Conservation (phyloP, 352 stramenopile species). For the Pythium biforme region DNA sequence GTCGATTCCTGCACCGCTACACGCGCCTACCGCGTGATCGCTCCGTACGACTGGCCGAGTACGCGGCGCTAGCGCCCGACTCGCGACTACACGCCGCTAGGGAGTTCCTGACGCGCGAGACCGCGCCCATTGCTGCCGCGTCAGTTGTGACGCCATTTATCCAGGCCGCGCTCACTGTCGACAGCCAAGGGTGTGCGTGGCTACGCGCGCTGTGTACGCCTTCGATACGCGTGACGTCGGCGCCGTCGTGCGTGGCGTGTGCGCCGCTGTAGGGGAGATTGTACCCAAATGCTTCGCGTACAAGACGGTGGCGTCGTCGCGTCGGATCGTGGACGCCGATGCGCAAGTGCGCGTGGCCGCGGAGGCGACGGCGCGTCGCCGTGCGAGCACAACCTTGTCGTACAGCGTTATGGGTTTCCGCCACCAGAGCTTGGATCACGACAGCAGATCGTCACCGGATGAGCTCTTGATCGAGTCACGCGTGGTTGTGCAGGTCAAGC, state of each 20-base stretch:
- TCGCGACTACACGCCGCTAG: too few relatives aligned
- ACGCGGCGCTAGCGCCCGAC: too few relatives aligned
- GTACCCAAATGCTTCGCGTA: slow-evolving; percentile 27
- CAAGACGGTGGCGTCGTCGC: slow-evolving; percentile 15
- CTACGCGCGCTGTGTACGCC: slow-evolving; percentile 29
- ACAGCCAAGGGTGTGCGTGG: too few relatives aligned
- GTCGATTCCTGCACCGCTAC: slow-evolving; percentile 7
- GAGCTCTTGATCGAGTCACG: too few relatives aligned
- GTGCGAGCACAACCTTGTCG: background rate
- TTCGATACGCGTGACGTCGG: slow-evolving; percentile 29
- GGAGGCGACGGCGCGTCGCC: too few relatives aligned
- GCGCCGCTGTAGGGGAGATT: slow-evolving; percentile 25
- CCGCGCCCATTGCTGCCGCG: background rate
- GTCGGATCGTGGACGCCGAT: slow-evolving; percentile 12
- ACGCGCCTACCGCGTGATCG: slow-evolving; percentile 9
- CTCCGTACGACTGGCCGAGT: background rate
- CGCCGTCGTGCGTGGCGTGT: slow-evolving; percentile 22
- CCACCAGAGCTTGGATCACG: too few relatives aligned
- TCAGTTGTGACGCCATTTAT: background rate
- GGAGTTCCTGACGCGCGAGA: background rate
- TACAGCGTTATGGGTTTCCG: background rate
- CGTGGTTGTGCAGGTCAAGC: too few relatives aligned
- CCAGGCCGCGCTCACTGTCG: background rate
- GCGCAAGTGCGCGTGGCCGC: too few relatives aligned
- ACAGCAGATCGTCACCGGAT: too few relatives aligned